Evolutionary conservation across 2,329 filamentous ascomycete species (phyloP), one percentile per base, ranked within the genome.

Genomic region (Byssochlamys sp.): DNA sequence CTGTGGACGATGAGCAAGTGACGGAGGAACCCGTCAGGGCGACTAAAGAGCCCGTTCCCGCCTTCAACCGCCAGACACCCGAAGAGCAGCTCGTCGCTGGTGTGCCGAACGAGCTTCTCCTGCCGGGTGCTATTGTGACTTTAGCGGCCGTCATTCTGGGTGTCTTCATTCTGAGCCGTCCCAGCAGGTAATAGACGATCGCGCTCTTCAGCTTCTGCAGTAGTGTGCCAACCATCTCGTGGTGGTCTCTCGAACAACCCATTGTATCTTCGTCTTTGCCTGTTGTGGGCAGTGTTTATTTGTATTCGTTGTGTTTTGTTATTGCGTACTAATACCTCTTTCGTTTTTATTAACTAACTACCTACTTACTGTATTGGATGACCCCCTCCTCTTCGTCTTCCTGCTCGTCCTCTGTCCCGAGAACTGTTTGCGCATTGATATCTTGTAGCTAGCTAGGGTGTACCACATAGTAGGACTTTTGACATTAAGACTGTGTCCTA

Each of bases 81-180:
- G 81, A 85, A 58, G 85, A 92, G 59, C 90, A 95, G 74, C 78
- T 96, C 58, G 92, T 99, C 69, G 82, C 86, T 1, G 94, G 94
- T 56, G 88, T 99, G 33, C 91, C 94, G 7, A 99, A 99, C 69
- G 94, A 99, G 68, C 79, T 97, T 56, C 80, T 99, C 19, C 82
- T 97, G 49, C 94, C 94, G 0, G 94, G 94, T 63, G 94, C 94
- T 24, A 92, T 99, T 70, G 91, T 94, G 58, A 91, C 91, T n/a
- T 77, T 99, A 68, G 94, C 92, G 9, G 90, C 95, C 50, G 91
- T 96, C 39, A 96, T 99, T 73, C 81, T 95, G 48, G 90, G 89
- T 63, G 92, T 97, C 10, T 99, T 99, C 76, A 86, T 91, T 49
- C 84, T 99, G 67, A 86, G 89, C 60, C 85, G 91, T 62, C 77